phyloP scores from a whole-genome alignment of 495 filamentous ascomycete species.

The Trichoderma reesei region DNA sequence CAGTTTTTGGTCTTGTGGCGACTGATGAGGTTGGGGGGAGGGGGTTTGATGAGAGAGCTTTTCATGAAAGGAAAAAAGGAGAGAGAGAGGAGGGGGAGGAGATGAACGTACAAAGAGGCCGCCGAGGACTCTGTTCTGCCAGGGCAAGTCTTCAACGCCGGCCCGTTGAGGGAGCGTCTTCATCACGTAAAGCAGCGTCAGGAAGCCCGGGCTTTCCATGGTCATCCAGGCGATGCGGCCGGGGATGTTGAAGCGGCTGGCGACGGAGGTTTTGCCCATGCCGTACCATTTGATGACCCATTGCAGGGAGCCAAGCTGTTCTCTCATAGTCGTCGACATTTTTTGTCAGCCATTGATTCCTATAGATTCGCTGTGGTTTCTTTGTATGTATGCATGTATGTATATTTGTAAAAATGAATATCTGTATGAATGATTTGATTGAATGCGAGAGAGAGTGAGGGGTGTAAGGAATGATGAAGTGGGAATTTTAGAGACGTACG shows the following conservation, averaged over 20 bases:
- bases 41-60: too few species aligned
- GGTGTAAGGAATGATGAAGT: too few species aligned
- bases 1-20: too few species aligned
- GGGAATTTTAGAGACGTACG: too few species aligned
- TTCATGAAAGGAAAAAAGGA: background rate
- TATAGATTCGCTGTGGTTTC: too few species aligned
- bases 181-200: conserved; percentile 70
- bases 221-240: conserved; percentile 75
- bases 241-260: conserved; percentile 70
- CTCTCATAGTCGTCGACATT: background rate
- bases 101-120: conserved; percentile 47
- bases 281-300: conserved; percentile 57
- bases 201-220: conserved; percentile 75
- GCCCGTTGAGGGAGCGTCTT: conserved; percentile 47
- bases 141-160: conserved; percentile 46
- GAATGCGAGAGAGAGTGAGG: background rate
- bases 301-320: conserved; percentile 49
- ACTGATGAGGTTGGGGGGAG: too few species aligned
- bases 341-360: background rate
- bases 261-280: conserved; percentile 76
- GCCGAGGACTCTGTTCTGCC: conserved; percentile 58
- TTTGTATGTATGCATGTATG: too few species aligned
- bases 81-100: conserved; percentile 12
- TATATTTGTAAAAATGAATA: too few species aligned
- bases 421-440: too few species aligned